Conservation (phyloP, 306 rosid genomes). For the Dalbergia oliveri region DNA sequence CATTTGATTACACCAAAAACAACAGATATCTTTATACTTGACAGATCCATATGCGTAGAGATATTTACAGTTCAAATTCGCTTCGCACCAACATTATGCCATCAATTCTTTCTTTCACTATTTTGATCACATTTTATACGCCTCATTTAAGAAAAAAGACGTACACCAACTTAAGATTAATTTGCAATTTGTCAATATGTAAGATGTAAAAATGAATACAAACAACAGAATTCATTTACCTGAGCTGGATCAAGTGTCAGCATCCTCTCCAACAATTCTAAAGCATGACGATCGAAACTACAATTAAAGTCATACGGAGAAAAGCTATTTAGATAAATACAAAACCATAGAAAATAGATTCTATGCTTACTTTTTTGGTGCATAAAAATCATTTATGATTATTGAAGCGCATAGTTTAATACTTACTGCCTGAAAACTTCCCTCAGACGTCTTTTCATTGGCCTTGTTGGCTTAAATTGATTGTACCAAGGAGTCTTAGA, state of each 20-base stretch:
- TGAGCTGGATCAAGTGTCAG: conserved; percentile 74
- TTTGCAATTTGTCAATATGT: neutral
- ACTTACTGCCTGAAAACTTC: conserved; percentile 71
- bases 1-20: neutral
- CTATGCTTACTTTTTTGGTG: neutral
- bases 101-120: neutral
- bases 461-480: conserved; percentile 72
- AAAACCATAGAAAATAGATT: conserved; percentile 3
- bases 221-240: conserved; percentile 46
- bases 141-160: neutral
- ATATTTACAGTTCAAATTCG: neutral
- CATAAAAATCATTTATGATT: conserved; percentile 10
- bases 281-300: conserved; percentile 73
- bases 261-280: conserved; percentile 78
- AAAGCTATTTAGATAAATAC: conserved; percentile 15
- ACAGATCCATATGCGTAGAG: neutral
- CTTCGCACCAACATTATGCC: conserved; percentile 17
- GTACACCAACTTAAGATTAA: conserved; percentile 6
- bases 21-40: neutral
- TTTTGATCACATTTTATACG: neutral
- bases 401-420: conserved; percentile 13
- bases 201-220: neutral
- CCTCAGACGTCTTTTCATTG: conserved; percentile 73
- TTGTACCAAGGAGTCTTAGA: conserved; percentile 69
- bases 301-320: conserved; percentile 22